phyloP scores from a whole-genome alignment of 139 green algal genomes.

The Coelastrella sp. region DNA sequence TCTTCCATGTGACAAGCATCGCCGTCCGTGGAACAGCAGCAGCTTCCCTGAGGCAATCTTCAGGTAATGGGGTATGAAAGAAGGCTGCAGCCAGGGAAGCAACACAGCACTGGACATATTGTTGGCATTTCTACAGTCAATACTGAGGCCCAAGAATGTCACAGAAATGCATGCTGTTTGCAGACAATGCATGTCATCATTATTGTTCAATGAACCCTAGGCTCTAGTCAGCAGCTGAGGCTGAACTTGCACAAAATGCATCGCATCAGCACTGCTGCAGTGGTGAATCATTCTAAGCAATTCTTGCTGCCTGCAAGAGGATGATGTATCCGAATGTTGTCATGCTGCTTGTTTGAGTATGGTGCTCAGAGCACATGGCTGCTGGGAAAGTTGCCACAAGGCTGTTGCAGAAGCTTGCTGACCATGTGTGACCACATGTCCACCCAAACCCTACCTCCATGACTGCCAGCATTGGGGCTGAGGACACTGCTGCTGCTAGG shows the following conservation, averaged over 20 bases:
- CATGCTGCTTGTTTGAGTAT: no score
- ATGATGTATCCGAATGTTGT: no score
- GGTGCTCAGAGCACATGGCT: no score
- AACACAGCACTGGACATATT: not conserved
- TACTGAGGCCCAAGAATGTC: not conserved
- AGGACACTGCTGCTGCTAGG: constrained; percentile 52
- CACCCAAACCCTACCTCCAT: constrained; percentile 43
- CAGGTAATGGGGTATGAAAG: constrained; percentile 66
- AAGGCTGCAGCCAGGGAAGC: constrained; percentile 29
- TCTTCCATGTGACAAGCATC: not conserved
- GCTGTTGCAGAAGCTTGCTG: not conserved
- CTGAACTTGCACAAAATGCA: not conserved
- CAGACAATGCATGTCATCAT: not conserved
- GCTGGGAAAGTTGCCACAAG: not conserved
- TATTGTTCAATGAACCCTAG: not conserved
- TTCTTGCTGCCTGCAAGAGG: not conserved
- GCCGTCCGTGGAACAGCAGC: constrained; percentile 72
- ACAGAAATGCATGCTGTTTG: not conserved
- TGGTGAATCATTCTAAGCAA: not conserved
- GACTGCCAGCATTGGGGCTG: constrained; percentile 53
- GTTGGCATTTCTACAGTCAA: not conserved
- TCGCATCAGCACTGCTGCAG: not conserved
- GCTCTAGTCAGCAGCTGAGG: not conserved
- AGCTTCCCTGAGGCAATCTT: constrained; percentile 71
- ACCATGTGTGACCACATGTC: no score